Evolutionary conservation across 805 yeast genomes (phyloP), one percentile per base, ranked within the genome.

Genomic region (Geotrichum ghanense): DNA sequence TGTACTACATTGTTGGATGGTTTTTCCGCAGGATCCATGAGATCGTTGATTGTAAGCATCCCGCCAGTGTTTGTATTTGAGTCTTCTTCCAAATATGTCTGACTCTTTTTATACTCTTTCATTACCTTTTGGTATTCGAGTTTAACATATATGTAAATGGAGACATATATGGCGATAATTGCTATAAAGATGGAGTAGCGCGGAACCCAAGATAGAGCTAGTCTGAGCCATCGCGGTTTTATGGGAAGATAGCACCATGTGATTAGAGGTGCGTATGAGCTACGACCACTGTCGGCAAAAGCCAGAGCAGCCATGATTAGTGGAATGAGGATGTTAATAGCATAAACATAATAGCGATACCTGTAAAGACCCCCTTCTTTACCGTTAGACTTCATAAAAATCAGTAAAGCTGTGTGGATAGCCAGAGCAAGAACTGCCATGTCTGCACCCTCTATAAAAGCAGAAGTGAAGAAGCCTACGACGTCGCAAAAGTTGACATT

Each of bases 381-480:
- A n/a, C 64, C 64, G 21, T 65, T 60, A 48, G 65, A 60, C 1
- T 90, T 86, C 49, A 69, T 68, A 61, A 85, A 83, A 3, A 88
- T 81, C 24, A 86, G 65, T 40, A 87, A 58, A 22, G 78, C 85
- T 7, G 90, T 82, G 63, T 88, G 95, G 14, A 87, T 64, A 1
- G 96, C 95, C 64, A 88, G 83, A 27, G 81, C 73, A 25, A 86
- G 66, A 45, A 87, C 88, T 16, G 92, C 88, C 27, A 86, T 58
- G 63, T 88, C 97, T 1, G 89, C 87, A 19, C 95, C 95, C 62
- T 85, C 94, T 12, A 83, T 81, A 20, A 86, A 73, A 35, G 79
- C 71, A 2, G 89, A 84, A 1, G 95, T 83, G 62, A 85, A 79
- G 69, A 83, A 87, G 1, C 95, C 95, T 27, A 82, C 72, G 3